Base-by-base conservation (phyloP, 768 basidiomycete species). In the Tubosaeta brunneosetosa region DNA sequence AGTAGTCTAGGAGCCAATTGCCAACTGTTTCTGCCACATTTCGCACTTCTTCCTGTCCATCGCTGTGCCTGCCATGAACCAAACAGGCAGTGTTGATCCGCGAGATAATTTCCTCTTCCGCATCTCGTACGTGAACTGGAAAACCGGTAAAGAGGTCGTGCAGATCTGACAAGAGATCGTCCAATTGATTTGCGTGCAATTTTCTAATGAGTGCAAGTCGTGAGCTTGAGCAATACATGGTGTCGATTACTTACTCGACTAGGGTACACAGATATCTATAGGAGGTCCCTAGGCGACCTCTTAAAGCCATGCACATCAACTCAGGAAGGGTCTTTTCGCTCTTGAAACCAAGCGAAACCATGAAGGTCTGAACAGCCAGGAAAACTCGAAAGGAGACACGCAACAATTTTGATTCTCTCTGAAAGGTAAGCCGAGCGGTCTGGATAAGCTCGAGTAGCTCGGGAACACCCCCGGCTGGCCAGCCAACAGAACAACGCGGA, bases 321-420 rank as follows among this genome's bases (percentile, higher is more conserved):
- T 77, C 74, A 45, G 65, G 68, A 50, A 60, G 59, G 29, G 41
- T 64, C 51, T 64, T 54, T 46, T 69, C 64, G 25, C 65, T 69
- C 57, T 71, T 78, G 57, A 77, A 73, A 7, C 78, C 81, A 22
- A 74, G 64, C 3, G 64, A 57, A 16, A 66, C 55, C 63, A 85
- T 71, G 36, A 79, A 77, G 4, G 58, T 54, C 44, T 79, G 77
- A 0, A 84, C 62, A 1, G 69, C 58, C 10, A 70, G 62, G 47
- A 84, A 60, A 16, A 85, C 47, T 16, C 70, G 66, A 55, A 84
- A 81, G 7, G 75, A 80, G 2, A 83, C 58, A 2, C 79, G 76
- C 38, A 81, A 53, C 17, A 64, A 52, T 19, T 65, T 65, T 7
- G 66, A 64, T 13, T 59, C 64, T 46, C 51, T 51, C n/a, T 57